Base-by-base conservation (phyloP, 148 eudicot species). In the Cornus kousa region DNA sequence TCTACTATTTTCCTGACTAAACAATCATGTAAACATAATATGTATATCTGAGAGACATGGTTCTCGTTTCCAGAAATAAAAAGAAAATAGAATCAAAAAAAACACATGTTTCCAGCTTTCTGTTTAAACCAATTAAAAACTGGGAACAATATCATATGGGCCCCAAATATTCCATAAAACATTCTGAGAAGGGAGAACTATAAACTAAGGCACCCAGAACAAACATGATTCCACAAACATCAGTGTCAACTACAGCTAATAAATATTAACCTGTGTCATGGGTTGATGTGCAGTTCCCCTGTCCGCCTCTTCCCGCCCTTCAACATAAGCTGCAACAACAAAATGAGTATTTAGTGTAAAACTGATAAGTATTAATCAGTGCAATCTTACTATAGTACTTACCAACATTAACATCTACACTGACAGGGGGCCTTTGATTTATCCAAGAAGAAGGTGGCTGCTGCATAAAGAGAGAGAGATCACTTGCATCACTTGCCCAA, bases 331-430 rank as follows among this genome's bases (percentile, higher is more conserved):
- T 95, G 76, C 83, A 76, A 55, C 55, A 76, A 48, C 20, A 64
- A 31, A 39, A 80, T 57, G 28, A 68, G 23, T 23, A 76, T 71
- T 67, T 71, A 20, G 22, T 75, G 66, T 7, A 76, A 14, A 17
- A 74, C 60, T 70, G 37, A 3, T 22, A 17, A 53, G 16, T 53
- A 53, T 53, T 62, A 17, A 57, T 20, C 23, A 62, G 23, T n/a
- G 23, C 66, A 17, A 17, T 22, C 23, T 37, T 9, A 60, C 32
- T 5, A 64, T 37, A 64, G 37, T 78, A 86, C 99, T 86, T 85
- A 93, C 97, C 99, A 77, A 91, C 94, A 83, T 95, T 93, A 78
- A 95, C 97, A 78, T 91, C 97, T 46, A 88, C 91, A 48, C 84
- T 82, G 53, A 86, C 82, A 50, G 90, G 73, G 68, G 92, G 88